These are phyloP conservation scores for Lepidium africanum DNA, from an alignment of 345 rosid genomes.

Conservation along the genomic window DNA sequence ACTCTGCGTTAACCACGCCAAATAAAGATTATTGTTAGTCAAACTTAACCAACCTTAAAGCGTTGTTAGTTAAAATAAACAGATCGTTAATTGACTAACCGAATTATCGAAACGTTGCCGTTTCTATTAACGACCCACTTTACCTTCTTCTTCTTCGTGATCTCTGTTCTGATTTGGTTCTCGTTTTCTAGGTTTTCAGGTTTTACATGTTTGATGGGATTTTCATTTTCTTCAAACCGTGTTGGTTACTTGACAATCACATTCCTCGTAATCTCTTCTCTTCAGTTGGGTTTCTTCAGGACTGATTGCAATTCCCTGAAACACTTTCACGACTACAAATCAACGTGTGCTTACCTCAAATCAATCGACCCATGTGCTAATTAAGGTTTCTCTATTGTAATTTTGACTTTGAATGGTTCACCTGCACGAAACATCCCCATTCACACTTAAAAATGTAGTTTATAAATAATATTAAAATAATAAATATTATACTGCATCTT, in stretches of 20 bases:
- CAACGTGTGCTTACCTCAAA: slow-evolving; percentile 58
- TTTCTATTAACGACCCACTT: too few species aligned
- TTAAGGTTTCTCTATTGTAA: slow-evolving; percentile 79
- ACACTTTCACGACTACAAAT: slow-evolving; percentile 33
- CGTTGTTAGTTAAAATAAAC: too few species aligned
- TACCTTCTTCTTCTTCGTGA: neutral
- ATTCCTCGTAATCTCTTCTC: slow-evolving; percentile 32
- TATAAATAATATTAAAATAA: too few species aligned
- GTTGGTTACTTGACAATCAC: slow-evolving; percentile 34
- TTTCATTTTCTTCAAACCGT: slow-evolving; percentile 10
- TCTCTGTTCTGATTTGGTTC: slow-evolving; percentile 8
- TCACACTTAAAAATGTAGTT: too few species aligned
- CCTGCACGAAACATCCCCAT: too few species aligned
- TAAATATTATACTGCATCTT: too few species aligned
- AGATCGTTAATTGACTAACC: too few species aligned
- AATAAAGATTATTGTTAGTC: too few species aligned
- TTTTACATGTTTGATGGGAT: slow-evolving; percentile 26
- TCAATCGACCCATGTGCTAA: slow-evolving; percentile 47
- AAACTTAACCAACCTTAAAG: too few species aligned
- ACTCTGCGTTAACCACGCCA: too few species aligned
- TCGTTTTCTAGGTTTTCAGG: slow-evolving; percentile 14
- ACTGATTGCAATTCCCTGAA: slow-evolving; percentile 24
- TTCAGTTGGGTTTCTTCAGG: slow-evolving; percentile 20
- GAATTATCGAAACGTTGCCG: too few species aligned
- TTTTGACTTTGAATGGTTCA: slow-evolving; percentile 30